phyloP scores from a whole-genome alignment of 768 basidiomycete genomes.

The Podaxis carcinomalis region DNA sequence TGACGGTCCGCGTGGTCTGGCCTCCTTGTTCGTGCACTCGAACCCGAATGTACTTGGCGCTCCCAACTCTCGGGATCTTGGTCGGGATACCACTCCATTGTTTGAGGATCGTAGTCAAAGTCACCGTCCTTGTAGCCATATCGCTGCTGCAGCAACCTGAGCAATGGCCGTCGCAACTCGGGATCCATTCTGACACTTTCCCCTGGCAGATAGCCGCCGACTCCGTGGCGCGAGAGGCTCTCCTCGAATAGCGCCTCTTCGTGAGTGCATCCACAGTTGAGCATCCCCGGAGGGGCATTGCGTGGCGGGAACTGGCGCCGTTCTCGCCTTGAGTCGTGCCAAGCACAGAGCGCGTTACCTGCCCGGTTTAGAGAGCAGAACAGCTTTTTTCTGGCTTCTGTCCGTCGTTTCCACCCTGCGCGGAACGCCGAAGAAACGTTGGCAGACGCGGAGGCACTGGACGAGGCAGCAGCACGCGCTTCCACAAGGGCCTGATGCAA shows the following conservation, averaged over 20 bases:
- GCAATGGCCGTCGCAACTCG: slow-evolving; percentile 74
- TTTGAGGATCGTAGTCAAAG: slow-evolving; percentile 66
- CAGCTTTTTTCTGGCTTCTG: slow-evolving; percentile 62
- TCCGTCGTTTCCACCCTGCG: slow-evolving; percentile 66
- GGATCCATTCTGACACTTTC: slow-evolving; percentile 89
- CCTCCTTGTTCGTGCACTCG: slow-evolving; percentile 28
- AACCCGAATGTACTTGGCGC: slow-evolving; percentile 41
- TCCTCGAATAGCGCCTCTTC: slow-evolving; percentile 88
- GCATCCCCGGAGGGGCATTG: slow-evolving; percentile 70
- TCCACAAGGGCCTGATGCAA: slow-evolving; percentile 31
- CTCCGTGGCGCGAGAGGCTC: slow-evolving; percentile 70
- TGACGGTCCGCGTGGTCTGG: slow-evolving; percentile 18
- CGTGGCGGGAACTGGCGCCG: slow-evolving; percentile 74
- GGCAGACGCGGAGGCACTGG: slow-evolving; percentile 28
- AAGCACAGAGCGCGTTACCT: slow-evolving; percentile 84
- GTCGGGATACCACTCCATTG: slow-evolving; percentile 64
- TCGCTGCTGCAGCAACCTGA: slow-evolving; percentile 64
- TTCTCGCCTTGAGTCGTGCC: slow-evolving; percentile 87
- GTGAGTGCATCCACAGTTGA: slow-evolving; percentile 84
- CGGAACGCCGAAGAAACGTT: slow-evolving; percentile 44
- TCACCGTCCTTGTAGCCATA: slow-evolving; percentile 84
- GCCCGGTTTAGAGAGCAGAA: slow-evolving; percentile 84
- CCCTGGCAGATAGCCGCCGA: slow-evolving; percentile 81
- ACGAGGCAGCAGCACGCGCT: slow-evolving; percentile 10
- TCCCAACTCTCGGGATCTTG: slow-evolving; percentile 68